Conservation (phyloP, 2,329 filamentous ascomycete species). For the Rosellinia necatrix region DNA sequence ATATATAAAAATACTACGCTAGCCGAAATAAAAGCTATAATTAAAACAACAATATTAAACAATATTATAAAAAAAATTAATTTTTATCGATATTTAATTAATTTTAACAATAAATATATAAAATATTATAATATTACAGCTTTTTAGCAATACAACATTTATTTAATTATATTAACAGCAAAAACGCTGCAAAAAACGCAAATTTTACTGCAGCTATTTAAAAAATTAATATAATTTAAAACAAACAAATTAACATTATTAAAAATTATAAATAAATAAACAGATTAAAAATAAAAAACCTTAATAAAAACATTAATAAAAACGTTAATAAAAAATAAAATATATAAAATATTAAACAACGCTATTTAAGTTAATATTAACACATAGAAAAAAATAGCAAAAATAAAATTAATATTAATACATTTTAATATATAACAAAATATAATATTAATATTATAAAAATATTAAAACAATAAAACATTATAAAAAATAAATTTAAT, state of each 20-base stretch:
- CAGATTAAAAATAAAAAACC: neutral
- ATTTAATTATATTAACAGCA: neutral
- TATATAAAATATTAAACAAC: neutral
- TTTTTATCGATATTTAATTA: neutral
- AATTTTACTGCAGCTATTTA: neutral
- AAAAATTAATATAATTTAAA: no score
- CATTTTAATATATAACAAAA: neutral
- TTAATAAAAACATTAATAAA: neutral
- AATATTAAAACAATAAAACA: neutral
- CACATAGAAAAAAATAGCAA: neutral
- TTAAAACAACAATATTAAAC: neutral
- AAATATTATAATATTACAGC: neutral
- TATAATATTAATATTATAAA: neutral
- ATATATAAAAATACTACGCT: neutral
- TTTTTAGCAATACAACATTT: neutral
- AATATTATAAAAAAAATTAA: neutral
- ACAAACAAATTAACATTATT: no score
- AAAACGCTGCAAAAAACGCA: neutral
- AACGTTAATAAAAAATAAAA: neutral
- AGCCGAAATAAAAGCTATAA: no score
- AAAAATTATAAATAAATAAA: neutral
- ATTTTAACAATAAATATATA: neutral
- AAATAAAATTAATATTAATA: neutral
- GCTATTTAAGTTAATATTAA: no score
- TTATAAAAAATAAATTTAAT: neutral